These are phyloP conservation scores for Colletotrichum somersetense DNA, from an alignment of 2,329 filamentous ascomycete genomes.

Conservation along the genomic window DNA sequence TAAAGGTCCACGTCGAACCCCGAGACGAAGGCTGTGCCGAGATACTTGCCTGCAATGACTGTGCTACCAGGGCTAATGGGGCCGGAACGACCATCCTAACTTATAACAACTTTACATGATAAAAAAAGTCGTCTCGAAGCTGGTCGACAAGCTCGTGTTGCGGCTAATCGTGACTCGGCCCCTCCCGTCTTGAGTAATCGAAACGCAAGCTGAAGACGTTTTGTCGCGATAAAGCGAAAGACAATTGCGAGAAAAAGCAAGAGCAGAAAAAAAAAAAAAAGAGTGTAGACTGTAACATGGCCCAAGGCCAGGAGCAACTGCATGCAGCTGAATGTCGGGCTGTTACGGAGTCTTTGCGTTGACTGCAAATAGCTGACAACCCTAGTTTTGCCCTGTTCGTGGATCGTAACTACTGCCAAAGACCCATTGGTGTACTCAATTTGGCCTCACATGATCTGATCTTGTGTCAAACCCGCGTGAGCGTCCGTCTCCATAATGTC, in stretches of 20 bases:
- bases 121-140: background rate
- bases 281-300: conserved; percentile 1
- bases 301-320: conserved; percentile 22
- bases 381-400: background rate
- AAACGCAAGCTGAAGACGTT: conserved; percentile 15
- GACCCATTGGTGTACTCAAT: background rate
- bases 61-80: background rate
- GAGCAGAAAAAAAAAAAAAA: background rate
- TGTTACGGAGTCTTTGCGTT: background rate
- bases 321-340: background rate
- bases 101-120: conserved; percentile 20
- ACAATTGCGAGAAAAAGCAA: background rate
- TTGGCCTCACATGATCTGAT: conserved; percentile 88
- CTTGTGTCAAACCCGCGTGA: conserved; percentile 85
- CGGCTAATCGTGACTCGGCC: conserved; percentile 1
- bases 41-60: conserved; percentile 8
- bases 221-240: conserved; percentile 16
- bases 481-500: conserved; percentile 89
- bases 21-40: conserved; percentile 9
- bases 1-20: conserved; percentile 5
- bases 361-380: background rate
- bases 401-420: background rate
- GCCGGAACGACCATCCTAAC: conserved; percentile 3
- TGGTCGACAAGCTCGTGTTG: background rate
- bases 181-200: conserved; percentile 2